Evolutionary conservation across 2,329 filamentous ascomycete genomes (phyloP).

Genomic region (Aspergillus arachidicola): DNA sequence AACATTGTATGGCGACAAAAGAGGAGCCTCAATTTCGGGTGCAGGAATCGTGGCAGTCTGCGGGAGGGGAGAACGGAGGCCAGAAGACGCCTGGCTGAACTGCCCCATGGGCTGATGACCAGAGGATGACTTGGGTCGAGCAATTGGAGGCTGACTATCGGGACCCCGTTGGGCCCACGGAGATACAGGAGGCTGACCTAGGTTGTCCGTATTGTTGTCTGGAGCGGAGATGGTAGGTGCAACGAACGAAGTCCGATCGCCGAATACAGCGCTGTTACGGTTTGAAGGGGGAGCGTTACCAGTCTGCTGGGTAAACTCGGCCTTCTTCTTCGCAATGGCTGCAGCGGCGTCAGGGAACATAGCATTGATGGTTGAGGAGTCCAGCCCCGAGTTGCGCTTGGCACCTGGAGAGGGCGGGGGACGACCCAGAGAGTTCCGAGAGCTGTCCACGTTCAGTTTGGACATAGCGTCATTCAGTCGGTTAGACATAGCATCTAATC

Average conservation of each 20-base stretch:
- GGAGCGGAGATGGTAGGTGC: conserved; percentile 75
- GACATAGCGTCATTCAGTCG: conserved; percentile 95
- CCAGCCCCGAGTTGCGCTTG: conserved; percentile 93
- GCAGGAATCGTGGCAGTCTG: conserved; percentile 82
- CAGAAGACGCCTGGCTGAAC: conserved; percentile 80
- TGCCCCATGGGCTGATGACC: conserved; percentile 86
- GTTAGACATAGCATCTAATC: conserved; percentile 90
- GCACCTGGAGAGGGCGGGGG: conserved; percentile 74
- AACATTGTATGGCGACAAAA: conserved; percentile 78
- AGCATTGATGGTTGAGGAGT: conserved; percentile 89
- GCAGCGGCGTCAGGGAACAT: conserved; percentile 99
- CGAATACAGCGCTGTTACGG: conserved; percentile 82
- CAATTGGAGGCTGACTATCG: conserved; percentile 56
- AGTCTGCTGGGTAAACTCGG: conserved; percentile 93
- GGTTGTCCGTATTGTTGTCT: conserved; percentile 61
- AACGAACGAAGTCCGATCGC: conserved; percentile 73
- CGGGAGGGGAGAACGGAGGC: conserved; percentile 78
- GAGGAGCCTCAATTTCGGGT: conserved; percentile 74
- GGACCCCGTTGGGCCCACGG: conserved; percentile 70
- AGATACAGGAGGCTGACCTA: conserved; percentile 69
- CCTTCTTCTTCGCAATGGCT: conserved; percentile 97
- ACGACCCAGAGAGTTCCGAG: conserved; percentile 82
- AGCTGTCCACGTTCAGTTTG: conserved; percentile 85
- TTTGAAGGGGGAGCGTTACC: conserved; percentile 88
- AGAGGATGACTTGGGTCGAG: conserved; percentile 75